Conservation (phyloP, 352 stramenopile species). For the Phytophthora megakarya region DNA sequence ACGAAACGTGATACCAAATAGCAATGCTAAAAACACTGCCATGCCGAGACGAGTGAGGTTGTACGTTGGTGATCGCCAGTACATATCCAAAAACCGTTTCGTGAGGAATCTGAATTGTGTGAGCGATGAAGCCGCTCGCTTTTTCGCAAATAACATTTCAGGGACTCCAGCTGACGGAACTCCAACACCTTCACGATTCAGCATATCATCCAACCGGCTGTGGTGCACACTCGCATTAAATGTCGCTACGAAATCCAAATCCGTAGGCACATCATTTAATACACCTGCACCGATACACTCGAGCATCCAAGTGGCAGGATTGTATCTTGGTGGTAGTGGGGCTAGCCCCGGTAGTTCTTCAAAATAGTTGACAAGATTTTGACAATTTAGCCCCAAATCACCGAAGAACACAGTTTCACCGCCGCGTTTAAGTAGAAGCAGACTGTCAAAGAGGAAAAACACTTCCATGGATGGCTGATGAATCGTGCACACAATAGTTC, state of each 20-base stretch:
- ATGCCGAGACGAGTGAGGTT: slow-evolving; percentile 82
- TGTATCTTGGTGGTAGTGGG: not conserved
- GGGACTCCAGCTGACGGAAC: slow-evolving; percentile 18
- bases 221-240: not conserved
- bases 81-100: slow-evolving; percentile 44
- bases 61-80: slow-evolving; percentile 85
- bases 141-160: slow-evolving; percentile 33
- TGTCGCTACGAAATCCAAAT: not conserved
- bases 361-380: not conserved
- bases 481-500: not conserved
- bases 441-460: not conserved
- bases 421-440: not conserved
- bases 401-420: not conserved
- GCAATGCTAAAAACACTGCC: slow-evolving; percentile 69
- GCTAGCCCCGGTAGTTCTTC: not conserved
- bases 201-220: slow-evolving; percentile 19
- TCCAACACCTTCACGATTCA: slow-evolving; percentile 29
- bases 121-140: slow-evolving; percentile 29
- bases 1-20: slow-evolving; percentile 78
- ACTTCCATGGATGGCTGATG: not conserved
- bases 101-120: slow-evolving; percentile 34
- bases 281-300: not conserved
- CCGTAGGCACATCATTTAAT: not conserved
- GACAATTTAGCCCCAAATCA: not conserved
- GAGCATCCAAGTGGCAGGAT: not conserved